Base-by-base conservation (phyloP, 2,329 filamentous ascomycete genomes). In the Metarhizium humberi region DNA sequence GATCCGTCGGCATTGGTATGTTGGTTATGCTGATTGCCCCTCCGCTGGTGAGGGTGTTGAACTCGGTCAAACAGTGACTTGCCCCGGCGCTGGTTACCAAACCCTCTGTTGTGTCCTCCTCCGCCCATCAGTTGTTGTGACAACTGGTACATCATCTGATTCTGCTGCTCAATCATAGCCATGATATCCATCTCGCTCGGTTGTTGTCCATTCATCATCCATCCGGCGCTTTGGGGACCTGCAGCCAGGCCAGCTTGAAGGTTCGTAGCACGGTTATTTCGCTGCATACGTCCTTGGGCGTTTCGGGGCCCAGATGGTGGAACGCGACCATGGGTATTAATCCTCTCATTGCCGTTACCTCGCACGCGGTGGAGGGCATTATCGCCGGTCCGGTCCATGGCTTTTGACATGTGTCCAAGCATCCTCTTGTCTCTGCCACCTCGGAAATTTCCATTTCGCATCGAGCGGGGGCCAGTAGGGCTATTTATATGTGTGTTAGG, bases 381-480 rank as follows among this genome's bases (percentile, higher is more conserved):
- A 62, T 96, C 91, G 61, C 78, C 76, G 40, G 79, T 78, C 59
- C 92, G 85, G 64, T 95, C 90, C 82, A 96, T 85, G 14, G 85
- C 84, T 65, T 89, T 89, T 67, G 87, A 85, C 67, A 95, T 81
- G 62, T 96, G 90, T 51, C 90, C 90, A 55, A 96, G 78, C 77
- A 96, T 85, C 58, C 90, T 84, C 69, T 90, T 91, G 57, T 88
- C 87, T 61, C 89, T 84, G 54, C 82, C 79, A 55, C 78, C 76
- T 55, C 79, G 72, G 54, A 68, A 67, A 63, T 75, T 81, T 53
- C 82, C 82, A 68, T 87, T 90, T 66, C 94, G 88, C 91, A 97
- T 96, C 38, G 92, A 91, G 69, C 92, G 94, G 18, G 94, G 94
- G 55, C 92, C 94, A 52, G 91, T 97, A 10, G 94, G 94, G 66